Evolutionary conservation across 2,329 filamentous ascomycete genomes (phyloP).

Genomic region (Harringtonia aguacate): DNA sequence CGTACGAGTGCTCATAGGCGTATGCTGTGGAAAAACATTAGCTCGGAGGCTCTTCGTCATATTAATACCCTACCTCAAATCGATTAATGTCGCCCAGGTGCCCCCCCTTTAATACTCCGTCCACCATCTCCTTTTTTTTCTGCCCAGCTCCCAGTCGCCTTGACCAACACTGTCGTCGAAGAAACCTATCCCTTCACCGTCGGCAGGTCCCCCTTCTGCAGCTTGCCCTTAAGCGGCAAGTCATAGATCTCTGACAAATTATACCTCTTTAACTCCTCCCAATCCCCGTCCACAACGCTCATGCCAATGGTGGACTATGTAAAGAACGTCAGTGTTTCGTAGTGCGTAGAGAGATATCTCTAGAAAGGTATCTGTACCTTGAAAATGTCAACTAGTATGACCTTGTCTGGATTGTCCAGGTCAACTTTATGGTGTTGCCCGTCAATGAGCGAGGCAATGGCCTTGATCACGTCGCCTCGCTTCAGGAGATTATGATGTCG

Average conservation of each 20-base stretch:
- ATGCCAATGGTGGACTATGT: constrained; percentile 53
- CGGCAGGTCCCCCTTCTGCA: neutral
- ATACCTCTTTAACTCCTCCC: constrained; percentile 63
- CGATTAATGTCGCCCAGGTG: too few species aligned
- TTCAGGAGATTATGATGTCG: constrained; percentile 62
- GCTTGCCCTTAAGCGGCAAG: constrained; percentile 16
- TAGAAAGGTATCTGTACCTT: constrained; percentile 43
- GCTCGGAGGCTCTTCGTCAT: too few species aligned
- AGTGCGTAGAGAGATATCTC: neutral
- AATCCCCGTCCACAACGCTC: constrained; percentile 66
- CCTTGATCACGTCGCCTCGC: constrained; percentile 59
- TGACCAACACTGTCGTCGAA: too few species aligned
- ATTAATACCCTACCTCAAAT: too few species aligned
- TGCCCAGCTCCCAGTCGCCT: too few species aligned
- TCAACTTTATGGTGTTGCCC: constrained; percentile 59
- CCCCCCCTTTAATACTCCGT: too few species aligned
- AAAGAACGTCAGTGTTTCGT: neutral
- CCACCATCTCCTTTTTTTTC: too few species aligned
- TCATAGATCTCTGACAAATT: constrained; percentile 67
- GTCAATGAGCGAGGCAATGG: constrained; percentile 55
- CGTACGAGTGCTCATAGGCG: too few species aligned
- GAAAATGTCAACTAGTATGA: constrained; percentile 71
- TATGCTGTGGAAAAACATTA: too few species aligned
- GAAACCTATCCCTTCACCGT: neutral
- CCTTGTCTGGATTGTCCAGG: constrained; percentile 64